A percentile compares a stretch with the other conserved stretches of the same genome.
phyloP scores from a whole-genome alignment of 305 asterid species.

The Fraxinus platypoda region DNA sequence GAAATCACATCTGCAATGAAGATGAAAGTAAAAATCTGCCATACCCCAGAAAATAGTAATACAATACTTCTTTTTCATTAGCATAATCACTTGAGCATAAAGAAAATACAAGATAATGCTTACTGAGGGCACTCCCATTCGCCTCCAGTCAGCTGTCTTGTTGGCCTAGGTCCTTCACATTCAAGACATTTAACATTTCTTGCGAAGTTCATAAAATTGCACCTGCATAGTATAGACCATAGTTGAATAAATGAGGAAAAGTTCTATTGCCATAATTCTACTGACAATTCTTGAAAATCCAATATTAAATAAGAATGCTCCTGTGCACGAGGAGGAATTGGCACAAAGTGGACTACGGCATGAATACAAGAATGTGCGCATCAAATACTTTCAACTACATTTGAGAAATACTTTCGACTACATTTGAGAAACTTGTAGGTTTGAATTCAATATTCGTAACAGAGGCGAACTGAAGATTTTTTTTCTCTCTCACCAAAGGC shows the following conservation, averaged over 20 bases:
- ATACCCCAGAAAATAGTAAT: not conserved
- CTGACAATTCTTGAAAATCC: not conserved
- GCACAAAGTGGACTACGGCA: not conserved
- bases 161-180: constrained; percentile 86
- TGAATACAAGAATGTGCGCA: not conserved
- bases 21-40: constrained; percentile 2
- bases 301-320: not conserved
- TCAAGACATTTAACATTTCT: constrained; percentile 80
- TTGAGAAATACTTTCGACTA: not conserved
- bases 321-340: not conserved
- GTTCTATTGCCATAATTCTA: not conserved
- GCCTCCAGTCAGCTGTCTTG: constrained; percentile 67
- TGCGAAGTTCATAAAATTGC: constrained; percentile 93
- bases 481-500: not conserved
- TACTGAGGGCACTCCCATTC: constrained; percentile 99
- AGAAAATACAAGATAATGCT: constrained; percentile 28
- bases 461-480: not conserved
- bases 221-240: constrained; percentile 51
- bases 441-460: not conserved
- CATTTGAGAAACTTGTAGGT: not conserved
- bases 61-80: not conserved
- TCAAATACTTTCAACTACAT: not conserved
- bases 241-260: constrained; percentile 1
- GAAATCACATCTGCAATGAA: constrained; percentile 65
- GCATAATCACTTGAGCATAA: constrained; percentile 8